Conservation (phyloP, 441 rosid genomes). For the Macaranga tanarius region DNA sequence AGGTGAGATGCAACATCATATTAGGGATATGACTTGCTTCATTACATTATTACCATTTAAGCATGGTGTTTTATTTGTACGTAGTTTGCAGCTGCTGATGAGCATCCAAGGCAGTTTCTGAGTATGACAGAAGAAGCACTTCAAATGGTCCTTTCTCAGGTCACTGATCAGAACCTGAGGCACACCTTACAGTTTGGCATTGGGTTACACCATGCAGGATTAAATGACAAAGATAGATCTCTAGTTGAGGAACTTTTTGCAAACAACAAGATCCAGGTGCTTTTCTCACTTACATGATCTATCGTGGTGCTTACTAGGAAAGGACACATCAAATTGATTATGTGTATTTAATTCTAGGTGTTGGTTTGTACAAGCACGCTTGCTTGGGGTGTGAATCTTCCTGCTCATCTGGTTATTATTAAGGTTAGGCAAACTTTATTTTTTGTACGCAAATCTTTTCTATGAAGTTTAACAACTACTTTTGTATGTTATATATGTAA, state of each 20-base stretch:
- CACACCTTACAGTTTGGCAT: constrained; percentile 97
- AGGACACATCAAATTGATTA: constrained; percentile 3
- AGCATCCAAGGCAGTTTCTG: constrained; percentile 90
- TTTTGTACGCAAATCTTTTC: not conserved
- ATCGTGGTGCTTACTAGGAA: constrained; percentile 8
- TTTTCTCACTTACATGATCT: constrained; percentile 26
- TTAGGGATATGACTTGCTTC: constrained; percentile 16
- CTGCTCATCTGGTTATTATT: constrained; percentile 97
- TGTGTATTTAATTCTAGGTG: constrained; percentile 51
- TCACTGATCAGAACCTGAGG: constrained; percentile 91
- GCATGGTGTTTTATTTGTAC: constrained; percentile 22
- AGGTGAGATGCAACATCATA: constrained; percentile 48
- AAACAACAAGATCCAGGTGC: constrained; percentile 95
- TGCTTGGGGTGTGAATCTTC: constrained; percentile 99
- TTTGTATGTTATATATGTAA: not conserved
- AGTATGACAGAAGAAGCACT: constrained; percentile 82
- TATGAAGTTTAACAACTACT: not conserved
- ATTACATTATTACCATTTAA: constrained; percentile 18
- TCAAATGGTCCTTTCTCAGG: constrained; percentile 96
- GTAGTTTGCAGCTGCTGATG: constrained; percentile 95
- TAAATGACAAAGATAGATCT: constrained; percentile 95
- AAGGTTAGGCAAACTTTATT: constrained; percentile 51
- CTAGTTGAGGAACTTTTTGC: constrained; percentile 93
- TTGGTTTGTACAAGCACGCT: constrained; percentile 96
- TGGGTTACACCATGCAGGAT: constrained; percentile 98